Evolutionary conservation across 2,329 filamentous ascomycete species (phyloP).

Genomic region (Colletotrichum lentis): DNA sequence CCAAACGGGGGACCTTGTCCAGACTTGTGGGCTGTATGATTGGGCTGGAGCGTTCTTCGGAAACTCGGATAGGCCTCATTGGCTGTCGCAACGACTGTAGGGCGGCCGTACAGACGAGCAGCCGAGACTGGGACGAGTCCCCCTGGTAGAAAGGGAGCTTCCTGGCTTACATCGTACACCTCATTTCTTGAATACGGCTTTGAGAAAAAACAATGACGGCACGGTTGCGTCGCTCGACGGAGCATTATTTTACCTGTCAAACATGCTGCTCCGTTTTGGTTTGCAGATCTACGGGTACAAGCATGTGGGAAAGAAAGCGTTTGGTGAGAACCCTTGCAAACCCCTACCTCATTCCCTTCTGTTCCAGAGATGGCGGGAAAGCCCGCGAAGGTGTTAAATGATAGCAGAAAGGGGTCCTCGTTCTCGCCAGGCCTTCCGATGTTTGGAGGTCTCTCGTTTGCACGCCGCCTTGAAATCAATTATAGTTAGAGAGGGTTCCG

Average conservation of each 20-base stretch:
- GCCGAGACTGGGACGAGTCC: constrained; percentile 6
- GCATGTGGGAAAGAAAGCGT: background rate
- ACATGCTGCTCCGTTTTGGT: background rate
- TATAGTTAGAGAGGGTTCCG: background rate
- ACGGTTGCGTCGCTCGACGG: constrained; percentile 17
- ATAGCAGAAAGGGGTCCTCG: background rate
- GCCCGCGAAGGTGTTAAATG: background rate
- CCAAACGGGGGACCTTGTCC: constrained; percentile 17
- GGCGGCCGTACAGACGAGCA: background rate
- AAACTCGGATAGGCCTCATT: background rate
- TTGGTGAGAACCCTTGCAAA: background rate
- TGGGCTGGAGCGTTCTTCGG: constrained; percentile 30
- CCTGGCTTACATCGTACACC: background rate
- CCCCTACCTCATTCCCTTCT: background rate
- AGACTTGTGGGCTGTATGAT: constrained; percentile 34
- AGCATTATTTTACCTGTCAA: background rate
- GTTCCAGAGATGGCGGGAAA: background rate
- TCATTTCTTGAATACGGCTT: background rate
- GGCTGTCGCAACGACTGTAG: constrained; percentile 13
- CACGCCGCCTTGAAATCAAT: background rate
- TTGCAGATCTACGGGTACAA: background rate
- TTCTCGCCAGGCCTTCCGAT: background rate
- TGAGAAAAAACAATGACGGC: constrained; percentile 22
- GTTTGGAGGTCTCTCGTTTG: background rate
- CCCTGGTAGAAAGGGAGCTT: background rate